Base-by-base conservation (phyloP, 352 stramenopile species). In the Globisporangium sylvaticum region DNA sequence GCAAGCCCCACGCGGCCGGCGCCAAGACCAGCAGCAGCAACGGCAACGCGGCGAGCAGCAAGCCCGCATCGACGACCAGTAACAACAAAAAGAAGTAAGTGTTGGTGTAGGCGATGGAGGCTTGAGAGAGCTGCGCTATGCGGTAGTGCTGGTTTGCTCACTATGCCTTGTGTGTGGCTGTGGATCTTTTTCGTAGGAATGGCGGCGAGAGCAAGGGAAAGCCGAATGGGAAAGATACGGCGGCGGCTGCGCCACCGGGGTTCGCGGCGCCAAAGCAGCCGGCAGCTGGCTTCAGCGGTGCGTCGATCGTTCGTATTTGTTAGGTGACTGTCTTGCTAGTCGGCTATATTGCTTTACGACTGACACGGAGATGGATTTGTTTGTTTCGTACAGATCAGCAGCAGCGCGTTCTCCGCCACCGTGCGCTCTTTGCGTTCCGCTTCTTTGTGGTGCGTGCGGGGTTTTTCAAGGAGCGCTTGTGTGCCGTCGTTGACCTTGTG, bases 351-450 rank as follows among this genome's bases (percentile, higher is more conserved):
- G n/a, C n/a, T n/a, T n/a, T n/a, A n/a, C n/a, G n/a, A 15, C 34
- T 42, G 12, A 42, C 34, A 42, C 12, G 34, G 4, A 42, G 34
- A 42, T 42, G 34, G 4, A 0, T 9, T 42, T 42, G 10, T 42
- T 46, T 46, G 52, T 32, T 34, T 32, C 31, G 4, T 46, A 18
- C 32, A 91, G 83, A 88, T 18, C 73, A 74, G 25, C 78, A 93
- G 44, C 72, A 91, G 68, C 77, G 87, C 25, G 67, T 91, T 29
- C 67, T 95, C 27, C 84, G 87, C 58, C 87, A 95, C 70, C 87
- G 87, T 52, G 76, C 83, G 27, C 71, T 95, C 39, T 95, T 92
- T 67, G 85, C 82, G 20, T 95, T 92, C 75, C 83, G 85, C 39
- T 93, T 88, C 67, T 73, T 92, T 39, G 85, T 95, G 58, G 73